These are phyloP conservation scores for Sordariomycetes sp. DNA, from an alignment of 2,329 filamentous ascomycete species.

Conservation along the genomic window DNA sequence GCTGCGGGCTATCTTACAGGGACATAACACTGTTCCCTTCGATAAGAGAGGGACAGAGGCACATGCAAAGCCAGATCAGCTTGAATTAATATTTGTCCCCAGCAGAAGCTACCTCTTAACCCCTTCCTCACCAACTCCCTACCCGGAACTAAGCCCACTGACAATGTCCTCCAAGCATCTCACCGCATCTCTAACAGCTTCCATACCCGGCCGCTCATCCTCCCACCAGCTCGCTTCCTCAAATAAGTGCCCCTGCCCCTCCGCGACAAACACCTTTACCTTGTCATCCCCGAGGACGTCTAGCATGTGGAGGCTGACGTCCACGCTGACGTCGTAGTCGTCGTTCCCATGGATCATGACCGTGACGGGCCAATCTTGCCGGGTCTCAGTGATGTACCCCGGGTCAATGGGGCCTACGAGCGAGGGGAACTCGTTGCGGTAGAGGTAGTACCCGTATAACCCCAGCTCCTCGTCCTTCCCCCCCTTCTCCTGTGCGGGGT, in stretches of 20 bases:
- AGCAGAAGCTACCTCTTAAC: too few species aligned
- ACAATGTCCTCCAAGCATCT: neutral
- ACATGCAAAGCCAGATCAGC: too few species aligned
- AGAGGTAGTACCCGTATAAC: conserved; percentile 19
- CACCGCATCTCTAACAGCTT: conserved; percentile 13
- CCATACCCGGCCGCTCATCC: conserved; percentile 30
- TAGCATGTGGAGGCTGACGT: conserved; percentile 14
- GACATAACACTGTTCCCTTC: too few species aligned
- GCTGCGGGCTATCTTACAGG: too few species aligned
- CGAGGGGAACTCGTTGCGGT: conserved; percentile 15
- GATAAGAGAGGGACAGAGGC: too few species aligned
- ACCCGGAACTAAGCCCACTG: too few species aligned
- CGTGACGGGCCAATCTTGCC: conserved; percentile 17
- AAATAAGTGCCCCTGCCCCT: conserved; percentile 32
- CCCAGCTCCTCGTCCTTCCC: conserved; percentile 7
- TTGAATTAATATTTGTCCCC: too few species aligned
- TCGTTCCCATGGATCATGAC: conserved; percentile 18
- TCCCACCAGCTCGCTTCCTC: conserved; percentile 58
- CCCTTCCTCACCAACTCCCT: too few species aligned
- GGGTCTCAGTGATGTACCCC: conserved; percentile 11
- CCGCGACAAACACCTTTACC: conserved; percentile 23
- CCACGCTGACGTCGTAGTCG: conserved; percentile 15
- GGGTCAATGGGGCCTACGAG: conserved; percentile 15
- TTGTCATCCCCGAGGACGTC: conserved; percentile 12
- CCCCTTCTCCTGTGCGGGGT: neutral